Evolutionary conservation across 1,284 basidiomycete genomes (phyloP).

Genomic region (Ganoderma boninense): DNA sequence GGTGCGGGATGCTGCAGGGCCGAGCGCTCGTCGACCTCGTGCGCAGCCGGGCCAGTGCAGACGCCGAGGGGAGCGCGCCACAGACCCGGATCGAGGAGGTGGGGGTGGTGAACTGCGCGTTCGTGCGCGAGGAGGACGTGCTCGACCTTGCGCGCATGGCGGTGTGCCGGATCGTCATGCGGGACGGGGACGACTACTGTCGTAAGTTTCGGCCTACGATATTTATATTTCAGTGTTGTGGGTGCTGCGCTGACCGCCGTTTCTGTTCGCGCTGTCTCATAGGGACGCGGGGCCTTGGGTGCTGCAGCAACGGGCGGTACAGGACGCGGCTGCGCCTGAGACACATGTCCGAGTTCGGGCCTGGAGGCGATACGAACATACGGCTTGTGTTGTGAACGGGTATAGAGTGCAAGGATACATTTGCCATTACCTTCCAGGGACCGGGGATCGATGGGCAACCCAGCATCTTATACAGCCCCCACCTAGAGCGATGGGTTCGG

Average conservation of each 20-base stretch:
- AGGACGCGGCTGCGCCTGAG: constrained; percentile 39
- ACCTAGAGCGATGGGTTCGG: too few relatives aligned
- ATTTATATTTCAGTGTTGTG: too few relatives aligned
- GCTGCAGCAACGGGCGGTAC: constrained; percentile 65
- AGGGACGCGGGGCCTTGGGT: constrained; percentile 51
- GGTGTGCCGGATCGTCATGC: constrained; percentile 57
- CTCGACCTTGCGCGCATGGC: constrained; percentile 57
- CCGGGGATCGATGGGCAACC: neutral
- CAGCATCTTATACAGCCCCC: too few relatives aligned
- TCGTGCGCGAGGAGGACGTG: constrained; percentile 64
- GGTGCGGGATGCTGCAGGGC: constrained; percentile 68
- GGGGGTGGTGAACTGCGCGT: constrained; percentile 66
- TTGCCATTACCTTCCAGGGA: neutral
- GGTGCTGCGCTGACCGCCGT: neutral
- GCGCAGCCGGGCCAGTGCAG: constrained; percentile 39
- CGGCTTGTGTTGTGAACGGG: constrained; percentile 17
- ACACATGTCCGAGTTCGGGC: constrained; percentile 20
- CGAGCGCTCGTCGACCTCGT: constrained; percentile 58
- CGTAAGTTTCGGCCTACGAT: too few relatives aligned
- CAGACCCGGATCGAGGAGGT: constrained; percentile 48
- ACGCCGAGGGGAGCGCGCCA: constrained; percentile 28
- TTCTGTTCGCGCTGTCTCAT: constrained; percentile 9
- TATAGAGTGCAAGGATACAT: neutral
- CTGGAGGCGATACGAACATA: constrained; percentile 6
- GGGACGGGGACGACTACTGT: constrained; percentile 59